Base-by-base conservation (phyloP, 2,329 filamentous ascomycete genomes). In the Pseudogymnoascus verrucosus region DNA sequence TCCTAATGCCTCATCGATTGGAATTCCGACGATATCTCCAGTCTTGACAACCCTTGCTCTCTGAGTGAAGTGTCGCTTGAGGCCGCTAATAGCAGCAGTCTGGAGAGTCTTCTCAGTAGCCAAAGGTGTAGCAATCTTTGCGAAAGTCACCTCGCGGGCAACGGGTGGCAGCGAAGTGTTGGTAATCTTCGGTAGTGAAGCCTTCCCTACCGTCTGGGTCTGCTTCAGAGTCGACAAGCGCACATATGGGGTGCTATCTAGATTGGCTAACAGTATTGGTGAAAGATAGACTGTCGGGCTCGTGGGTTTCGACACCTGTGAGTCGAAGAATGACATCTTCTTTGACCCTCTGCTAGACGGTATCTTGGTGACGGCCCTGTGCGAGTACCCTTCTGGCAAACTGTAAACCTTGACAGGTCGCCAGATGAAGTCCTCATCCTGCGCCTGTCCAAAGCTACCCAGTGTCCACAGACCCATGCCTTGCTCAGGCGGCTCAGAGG, bases 381-480 rank as follows among this genome's bases (percentile, higher is more conserved):
- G 80, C 2, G 84, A 82, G 69, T 87, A 88, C 59, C 83, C 87
- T 70, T 95, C 93, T 0, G 95, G 91, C 1, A 99, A 79, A 0
- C 93, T 92, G 73, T 91, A 99, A 2, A 98, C 89, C 70, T 90
- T 90, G 14, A 90, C 93, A 2, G 92, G 89, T 36, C 95, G 85
- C 89, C 91, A 96, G 60, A 84, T 79, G 1, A 80, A 72, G 37
- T 84, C 78, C 31, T 89, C 86, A 2, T 83, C 78, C n/a, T 86
- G 81, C 8, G 82, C 77, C n/a, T 84, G 80, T 5, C 83, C 84
- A 67, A 87, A 89, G 66, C 84, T 87, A 21, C 85, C 86, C 3
- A 91, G 79, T 1, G 87, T 87, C 77, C 87, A 89, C 0, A 82
- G 78, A 10, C 44, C 62, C 68, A 85, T 84, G 16, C 81, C 89